A percentile compares a stretch with the other conserved stretches of the same genome.
phyloP scores from a whole-genome alignment of 495 filamentous ascomycete genomes.

The Neurospora sp. region DNA sequence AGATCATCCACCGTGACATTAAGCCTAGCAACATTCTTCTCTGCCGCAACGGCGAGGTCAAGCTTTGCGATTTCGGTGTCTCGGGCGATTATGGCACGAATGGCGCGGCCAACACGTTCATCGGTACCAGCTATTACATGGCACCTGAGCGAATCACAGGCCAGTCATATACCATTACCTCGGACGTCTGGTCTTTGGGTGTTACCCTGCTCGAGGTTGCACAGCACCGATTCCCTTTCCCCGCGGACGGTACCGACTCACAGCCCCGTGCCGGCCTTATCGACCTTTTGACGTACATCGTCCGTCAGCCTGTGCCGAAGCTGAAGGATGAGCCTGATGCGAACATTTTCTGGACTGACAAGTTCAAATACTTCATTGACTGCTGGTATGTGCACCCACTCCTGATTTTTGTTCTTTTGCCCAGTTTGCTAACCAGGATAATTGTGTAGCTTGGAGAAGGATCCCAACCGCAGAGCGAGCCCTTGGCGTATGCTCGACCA shows the following conservation, averaged over 20 bases:
- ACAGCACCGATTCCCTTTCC: slow-evolving; percentile 96
- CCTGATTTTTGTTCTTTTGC: not conserved
- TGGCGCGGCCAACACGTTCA: slow-evolving; percentile 97
- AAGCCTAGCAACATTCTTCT: slow-evolving; percentile 97
- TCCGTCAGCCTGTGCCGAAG: slow-evolving; percentile 89
- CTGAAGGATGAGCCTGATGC: slow-evolving; percentile 83
- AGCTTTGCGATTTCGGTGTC: slow-evolving; percentile 97
- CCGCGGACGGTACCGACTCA: slow-evolving; percentile 90
- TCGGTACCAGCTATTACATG: slow-evolving; percentile 99
- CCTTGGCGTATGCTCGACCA: slow-evolving; percentile 99
- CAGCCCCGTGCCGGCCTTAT: slow-evolving; percentile 76
- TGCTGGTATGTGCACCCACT: slow-evolving; percentile 70
- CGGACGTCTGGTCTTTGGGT: slow-evolving; percentile 94
- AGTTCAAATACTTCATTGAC: slow-evolving; percentile 98
- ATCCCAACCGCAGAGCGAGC: slow-evolving; percentile 71
- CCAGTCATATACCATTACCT: slow-evolving; percentile 95
- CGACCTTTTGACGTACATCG: slow-evolving; percentile 93
- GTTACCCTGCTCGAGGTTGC: slow-evolving; percentile 95
- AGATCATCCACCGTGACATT: slow-evolving; percentile 98
- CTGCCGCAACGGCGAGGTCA: slow-evolving; percentile 85
- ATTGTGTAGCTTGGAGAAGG: slow-evolving; percentile 74
- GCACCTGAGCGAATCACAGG: slow-evolving; percentile 96
- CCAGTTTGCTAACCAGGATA: not conserved
- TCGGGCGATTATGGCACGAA: slow-evolving; percentile 97
- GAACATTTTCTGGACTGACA: slow-evolving; percentile 83